Percentiles rank a stretch among this genome's conserved stretches.
These are phyloP conservation scores for Hamamelis virginiana DNA, from an alignment of 164 flowering plant species.

Conservation along the genomic window DNA sequence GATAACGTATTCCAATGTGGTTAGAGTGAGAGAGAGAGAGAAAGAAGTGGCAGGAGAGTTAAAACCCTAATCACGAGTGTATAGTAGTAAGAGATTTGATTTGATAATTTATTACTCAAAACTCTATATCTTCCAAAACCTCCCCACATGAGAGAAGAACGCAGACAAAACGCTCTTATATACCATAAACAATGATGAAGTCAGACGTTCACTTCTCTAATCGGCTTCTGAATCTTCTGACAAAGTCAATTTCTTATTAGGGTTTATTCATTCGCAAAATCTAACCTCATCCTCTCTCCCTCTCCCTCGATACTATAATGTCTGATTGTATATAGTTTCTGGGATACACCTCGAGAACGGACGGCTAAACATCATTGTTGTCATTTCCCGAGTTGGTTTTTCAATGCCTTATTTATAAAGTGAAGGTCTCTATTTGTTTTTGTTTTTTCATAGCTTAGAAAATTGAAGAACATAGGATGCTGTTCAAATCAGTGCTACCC, in stretches of 20 bases:
- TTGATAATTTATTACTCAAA: no score
- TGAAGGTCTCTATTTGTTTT: background rate
- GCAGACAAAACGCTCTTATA: background rate
- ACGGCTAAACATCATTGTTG: conserved; percentile 14
- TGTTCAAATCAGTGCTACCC: conserved; percentile 42
- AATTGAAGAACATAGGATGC: conserved; percentile 45
- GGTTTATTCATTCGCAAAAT: conserved; percentile 6
- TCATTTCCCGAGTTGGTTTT: conserved; percentile 17
- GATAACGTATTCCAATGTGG: no score
- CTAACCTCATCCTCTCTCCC: background rate
- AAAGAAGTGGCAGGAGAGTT: no score
- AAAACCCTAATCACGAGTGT: conserved; percentile 32
- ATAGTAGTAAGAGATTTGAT: conserved; percentile 1
- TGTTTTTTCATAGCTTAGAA: conserved; percentile 9
- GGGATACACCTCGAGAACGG: conserved; percentile 11
- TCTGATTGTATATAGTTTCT: background rate
- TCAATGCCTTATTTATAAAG: no score
- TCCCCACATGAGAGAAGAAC: background rate
- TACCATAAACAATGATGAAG: no score
- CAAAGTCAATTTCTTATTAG: background rate
- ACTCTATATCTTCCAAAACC: background rate
- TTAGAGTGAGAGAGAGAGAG: no score
- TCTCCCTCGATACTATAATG: no score
- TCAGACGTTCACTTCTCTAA: conserved; percentile 5
- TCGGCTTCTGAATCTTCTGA: conserved; percentile 3